phyloP scores from a whole-genome alignment of 495 filamentous ascomycete genomes.

The Hyaloscypha bicolor region DNA sequence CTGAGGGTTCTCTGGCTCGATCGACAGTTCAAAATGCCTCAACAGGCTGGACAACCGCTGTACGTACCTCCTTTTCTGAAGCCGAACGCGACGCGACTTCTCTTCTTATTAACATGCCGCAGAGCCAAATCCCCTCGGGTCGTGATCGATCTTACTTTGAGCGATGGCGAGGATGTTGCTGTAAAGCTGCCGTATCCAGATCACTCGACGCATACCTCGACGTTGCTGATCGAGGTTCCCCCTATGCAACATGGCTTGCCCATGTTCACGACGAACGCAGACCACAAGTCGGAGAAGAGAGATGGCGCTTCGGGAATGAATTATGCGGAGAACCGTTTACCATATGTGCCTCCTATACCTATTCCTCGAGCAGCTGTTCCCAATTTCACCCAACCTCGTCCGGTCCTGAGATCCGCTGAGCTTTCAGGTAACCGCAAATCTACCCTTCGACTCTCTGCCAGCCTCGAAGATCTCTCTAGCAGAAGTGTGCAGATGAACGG shows the following conservation, averaged over 20 bases:
- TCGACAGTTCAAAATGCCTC: neutral
- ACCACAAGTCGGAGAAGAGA: neutral
- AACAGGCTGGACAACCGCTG: neutral
- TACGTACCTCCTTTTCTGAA: neutral
- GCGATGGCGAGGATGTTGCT: constrained; percentile 25
- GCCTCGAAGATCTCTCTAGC: neutral
- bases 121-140: neutral
- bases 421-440: neutral
- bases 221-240: neutral
- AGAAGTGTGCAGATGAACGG: neutral
- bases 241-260: constrained; percentile 5
- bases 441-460: neutral
- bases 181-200: neutral
- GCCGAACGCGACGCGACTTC: constrained; percentile 4
- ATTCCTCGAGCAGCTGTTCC: neutral
- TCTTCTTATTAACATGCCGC: neutral
- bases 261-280: neutral
- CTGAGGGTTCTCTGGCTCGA: neutral
- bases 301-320: constrained; percentile 8
- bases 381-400: neutral
- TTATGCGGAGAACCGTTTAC: neutral
- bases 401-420: neutral
- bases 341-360: neutral
- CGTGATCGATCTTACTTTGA: constrained; percentile 23
- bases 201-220: neutral